Base-by-base conservation (phyloP, 257 asterid species). In the Forsythia suspensa region DNA sequence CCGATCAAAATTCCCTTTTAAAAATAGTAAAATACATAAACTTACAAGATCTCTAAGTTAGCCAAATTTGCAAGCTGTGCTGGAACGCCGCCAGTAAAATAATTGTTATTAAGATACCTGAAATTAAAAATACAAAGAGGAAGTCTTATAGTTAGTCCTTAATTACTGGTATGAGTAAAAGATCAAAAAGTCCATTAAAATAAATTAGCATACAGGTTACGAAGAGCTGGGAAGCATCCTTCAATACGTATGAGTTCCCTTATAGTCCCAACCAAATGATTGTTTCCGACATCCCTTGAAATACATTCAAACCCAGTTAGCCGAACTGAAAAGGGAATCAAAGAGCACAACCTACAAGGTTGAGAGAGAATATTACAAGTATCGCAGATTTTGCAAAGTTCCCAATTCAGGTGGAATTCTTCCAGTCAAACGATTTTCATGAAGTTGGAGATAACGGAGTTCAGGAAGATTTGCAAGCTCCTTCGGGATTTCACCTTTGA, bases 221-320 rank as follows among this genome's bases (percentile, higher is more conserved):
- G 93, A 81, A 95, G 97, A 80, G 98, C 88, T 57, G 98, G 97
- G 85, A 92, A 95, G 89, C 98, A 90, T 88, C 98, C 98, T 82
- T 95, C 97, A 44, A 89, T 87, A 8, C 92, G 96, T 61, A 95
- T 91, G 80, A 95, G 98, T 84, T 95, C 99, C 85, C 99, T 85
- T 79, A 91, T 89, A 48, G 98, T 95, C 80, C 98, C 98, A 80
- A 93, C 87, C 89, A 95, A 86, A 86, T 93, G 96, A 83, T 95
- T 91, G 87, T 93, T 95, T 52, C 98, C 96, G 46, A 88, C 92
- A 89, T 95, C 98, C 98, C 98, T 92, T 38, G 61, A 48, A 74
- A 75, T 71, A 48, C 38, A 73, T 76, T 34, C 18, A 57, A 82
- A 29, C 34, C 29, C 61, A 71, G 70, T 74, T 59, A 70, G 78